phyloP scores from a whole-genome alignment of 208 protist species.

The Leishmania major region DNA sequence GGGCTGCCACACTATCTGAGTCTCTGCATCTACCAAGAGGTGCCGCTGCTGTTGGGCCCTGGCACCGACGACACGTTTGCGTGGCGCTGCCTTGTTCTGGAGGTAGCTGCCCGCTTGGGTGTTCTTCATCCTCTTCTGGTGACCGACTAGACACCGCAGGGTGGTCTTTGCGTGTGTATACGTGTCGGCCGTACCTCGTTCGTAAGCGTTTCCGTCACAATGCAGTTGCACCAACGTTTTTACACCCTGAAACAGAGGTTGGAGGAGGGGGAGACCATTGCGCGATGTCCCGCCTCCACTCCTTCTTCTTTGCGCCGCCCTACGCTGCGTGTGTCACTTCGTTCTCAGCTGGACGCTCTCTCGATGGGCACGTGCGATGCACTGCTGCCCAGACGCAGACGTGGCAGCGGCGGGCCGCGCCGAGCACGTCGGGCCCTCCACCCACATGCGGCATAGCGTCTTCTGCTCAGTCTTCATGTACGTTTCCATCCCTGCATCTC shows the following conservation, averaged over 20 bases:
- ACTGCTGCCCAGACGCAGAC: not conserved
- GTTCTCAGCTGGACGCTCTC: not conserved
- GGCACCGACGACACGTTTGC: slow-evolving; percentile 22
- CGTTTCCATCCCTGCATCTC: not conserved
- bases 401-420: not conserved
- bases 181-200: not conserved
- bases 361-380: not conserved
- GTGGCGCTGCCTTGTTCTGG: slow-evolving; percentile 65
- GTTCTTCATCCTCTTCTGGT: slow-evolving; percentile 70
- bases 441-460: not conserved
- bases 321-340: not conserved
- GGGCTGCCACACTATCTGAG: slow-evolving; percentile 55
- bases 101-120: slow-evolving; percentile 40
- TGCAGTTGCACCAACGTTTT: not conserved
- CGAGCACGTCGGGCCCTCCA: not conserved
- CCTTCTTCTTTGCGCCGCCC: not conserved
- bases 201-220: not conserved
- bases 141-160: not conserved
- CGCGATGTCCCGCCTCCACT: not conserved
- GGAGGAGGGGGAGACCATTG: not conserved
- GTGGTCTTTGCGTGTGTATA: not conserved
- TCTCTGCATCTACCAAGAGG: slow-evolving; percentile 48
- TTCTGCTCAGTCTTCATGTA: not conserved
- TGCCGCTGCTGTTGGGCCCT: slow-evolving; percentile 55
- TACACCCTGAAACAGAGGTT: not conserved